Evolutionary conservation across 805 yeast genomes (phyloP).

Genomic region (Saccharomycopsis microspora): DNA sequence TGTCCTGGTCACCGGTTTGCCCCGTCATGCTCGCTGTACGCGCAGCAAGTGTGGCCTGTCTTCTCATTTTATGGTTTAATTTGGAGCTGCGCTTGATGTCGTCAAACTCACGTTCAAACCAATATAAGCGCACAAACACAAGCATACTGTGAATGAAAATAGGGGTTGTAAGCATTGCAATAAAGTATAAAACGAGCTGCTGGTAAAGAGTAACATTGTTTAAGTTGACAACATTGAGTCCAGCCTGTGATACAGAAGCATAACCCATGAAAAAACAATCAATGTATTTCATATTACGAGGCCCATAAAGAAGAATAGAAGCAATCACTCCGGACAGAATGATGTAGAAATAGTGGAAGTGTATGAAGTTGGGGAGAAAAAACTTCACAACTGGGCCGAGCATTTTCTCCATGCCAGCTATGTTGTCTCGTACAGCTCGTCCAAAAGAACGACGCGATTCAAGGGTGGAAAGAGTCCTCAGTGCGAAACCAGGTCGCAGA

Average conservation of each 20-base stretch:
- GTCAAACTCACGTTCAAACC: slow-evolving; percentile 84
- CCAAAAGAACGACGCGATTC: not conserved
- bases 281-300: slow-evolving; percentile 51
- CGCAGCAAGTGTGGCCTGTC: slow-evolving; percentile 63
- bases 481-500: too few species aligned
- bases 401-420: not conserved
- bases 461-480: not conserved
- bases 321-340: slow-evolving; percentile 45
- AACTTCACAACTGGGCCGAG: slow-evolving; percentile 4
- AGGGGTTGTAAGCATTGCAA: slow-evolving; percentile 68
- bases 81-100: slow-evolving; percentile 72
- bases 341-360: slow-evolving; percentile 69
- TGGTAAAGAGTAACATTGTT: slow-evolving; percentile 63
- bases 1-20: not conserved
- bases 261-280: slow-evolving; percentile 70
- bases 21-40: slow-evolving; percentile 21
- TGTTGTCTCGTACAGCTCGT: not conserved
- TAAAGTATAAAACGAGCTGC: slow-evolving; percentile 58
- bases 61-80: slow-evolving; percentile 67
- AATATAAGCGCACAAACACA: slow-evolving; percentile 67
- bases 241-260: slow-evolving; percentile 85
- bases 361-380: slow-evolving; percentile 32
- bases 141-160: slow-evolving; percentile 76
- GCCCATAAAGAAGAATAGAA: slow-evolving; percentile 71
- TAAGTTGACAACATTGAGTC: slow-evolving; percentile 68